Conservation (phyloP, 202 grass and related monocot genomes). For the Hordeum pubiflorum region DNA sequence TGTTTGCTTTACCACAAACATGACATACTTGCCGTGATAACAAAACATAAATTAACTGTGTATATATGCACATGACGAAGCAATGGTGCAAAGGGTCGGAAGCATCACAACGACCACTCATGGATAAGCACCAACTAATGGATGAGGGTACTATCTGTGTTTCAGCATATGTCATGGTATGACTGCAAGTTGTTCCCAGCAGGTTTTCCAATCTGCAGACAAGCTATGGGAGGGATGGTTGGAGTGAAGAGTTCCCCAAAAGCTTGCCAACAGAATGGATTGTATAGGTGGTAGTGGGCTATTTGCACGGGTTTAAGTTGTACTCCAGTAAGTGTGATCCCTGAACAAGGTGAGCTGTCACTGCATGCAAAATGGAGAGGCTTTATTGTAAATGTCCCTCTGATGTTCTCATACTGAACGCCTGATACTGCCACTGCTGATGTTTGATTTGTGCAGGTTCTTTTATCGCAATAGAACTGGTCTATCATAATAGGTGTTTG, state of each 20-base stretch:
- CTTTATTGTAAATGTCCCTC: slow-evolving; percentile 84
- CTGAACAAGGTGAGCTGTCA: slow-evolving; percentile 83
- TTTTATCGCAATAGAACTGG: slow-evolving; percentile 92
- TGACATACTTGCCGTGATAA: slow-evolving; percentile 21
- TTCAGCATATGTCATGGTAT: slow-evolving; percentile 76
- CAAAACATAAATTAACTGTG: slow-evolving; percentile 37
- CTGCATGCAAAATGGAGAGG: slow-evolving; percentile 96
- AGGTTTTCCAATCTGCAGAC: slow-evolving; percentile 91
- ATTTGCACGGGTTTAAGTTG: slow-evolving; percentile 65
- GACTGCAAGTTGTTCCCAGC: slow-evolving; percentile 75
- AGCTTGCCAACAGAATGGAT: slow-evolving; percentile 91
- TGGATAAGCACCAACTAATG: slow-evolving; percentile 40
- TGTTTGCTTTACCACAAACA: slow-evolving; percentile 26
- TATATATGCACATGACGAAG: slow-evolving; percentile 60
- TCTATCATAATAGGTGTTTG: slow-evolving; percentile 97
- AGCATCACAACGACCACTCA: slow-evolving; percentile 59
- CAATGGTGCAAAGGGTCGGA: slow-evolving; percentile 70
- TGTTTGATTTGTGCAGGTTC: slow-evolving; percentile 77
- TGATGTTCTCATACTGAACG: slow-evolving; percentile 91
- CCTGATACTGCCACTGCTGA: slow-evolving; percentile 78
- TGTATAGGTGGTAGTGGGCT: slow-evolving; percentile 74
- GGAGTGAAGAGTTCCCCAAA: slow-evolving; percentile 81
- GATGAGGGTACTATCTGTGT: slow-evolving; percentile 19
- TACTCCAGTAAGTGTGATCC: slow-evolving; percentile 74
- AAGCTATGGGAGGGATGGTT: slow-evolving; percentile 63